Base-by-base conservation (phyloP, 345 rosid species). In the Nephelium lappaceum region DNA sequence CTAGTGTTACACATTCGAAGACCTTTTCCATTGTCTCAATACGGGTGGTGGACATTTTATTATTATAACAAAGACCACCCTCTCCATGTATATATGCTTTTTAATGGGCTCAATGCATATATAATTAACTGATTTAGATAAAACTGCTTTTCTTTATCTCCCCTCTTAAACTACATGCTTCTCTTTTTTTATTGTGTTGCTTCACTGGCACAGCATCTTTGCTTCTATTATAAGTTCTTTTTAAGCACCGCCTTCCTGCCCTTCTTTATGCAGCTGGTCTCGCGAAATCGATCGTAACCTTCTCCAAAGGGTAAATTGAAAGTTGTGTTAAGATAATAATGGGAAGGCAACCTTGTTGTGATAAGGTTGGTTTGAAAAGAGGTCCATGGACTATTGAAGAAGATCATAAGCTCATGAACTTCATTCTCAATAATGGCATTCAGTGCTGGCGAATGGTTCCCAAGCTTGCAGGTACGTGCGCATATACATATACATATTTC, bases 381-480 rank as follows among this genome's bases (percentile, higher is more conserved):
- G 99, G 99, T 80, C 98, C 99, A 58, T 96, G 99, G 99, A 92
- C 98, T 1, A 83, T 91, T 58, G 99, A 96, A 81, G 99, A 96
- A 85, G 99, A 96, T 83, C 97, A 89, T 70, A 92, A 90, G 86
- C 99, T 96, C 73, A 84, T 88, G 86, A 90, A 78, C 73, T 96
- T 96, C 79, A 93, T 96, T 78, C 93, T 96, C 78, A 85, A 80
- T 80, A 93, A 93, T 77, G 99, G 99, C 60, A 96, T 93, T 73
- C 98, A 92, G 58, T 93, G 99, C 85, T 96, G 99, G 99, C 76
- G 99, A 78, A 82, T 80, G 70, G 97, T 96, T 72, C 98, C 99
- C 6, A 93, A 93, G 80, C 95, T 96, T 78, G 94, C 99, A 86
- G 99, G 99, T 95, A 69, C 49, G 25, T n/a, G n/a, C n/a, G 51